Evolutionary conservation across 768 basidiomycete genomes (phyloP).

Genomic region (Mycena metata): DNA sequence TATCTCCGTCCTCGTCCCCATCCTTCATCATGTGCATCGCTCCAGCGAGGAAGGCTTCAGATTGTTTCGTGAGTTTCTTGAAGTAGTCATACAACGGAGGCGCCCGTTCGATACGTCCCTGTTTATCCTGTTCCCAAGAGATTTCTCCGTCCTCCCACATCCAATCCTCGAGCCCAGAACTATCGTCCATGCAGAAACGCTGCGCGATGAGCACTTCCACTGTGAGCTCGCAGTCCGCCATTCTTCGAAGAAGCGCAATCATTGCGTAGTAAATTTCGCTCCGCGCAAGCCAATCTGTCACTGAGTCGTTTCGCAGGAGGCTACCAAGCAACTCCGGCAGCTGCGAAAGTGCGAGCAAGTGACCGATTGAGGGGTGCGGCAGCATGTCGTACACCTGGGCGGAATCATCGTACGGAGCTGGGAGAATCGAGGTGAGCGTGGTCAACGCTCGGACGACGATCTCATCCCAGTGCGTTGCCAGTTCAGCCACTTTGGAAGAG

Average conservation of each 20-base stretch:
- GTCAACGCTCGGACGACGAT: slow-evolving; percentile 54
- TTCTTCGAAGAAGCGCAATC: slow-evolving; percentile 59
- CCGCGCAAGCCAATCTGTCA: slow-evolving; percentile 65
- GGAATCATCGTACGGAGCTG: slow-evolving; percentile 59
- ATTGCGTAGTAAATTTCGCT: slow-evolving; percentile 63
- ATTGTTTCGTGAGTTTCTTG: slow-evolving; percentile 66
- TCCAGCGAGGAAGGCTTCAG: slow-evolving; percentile 62
- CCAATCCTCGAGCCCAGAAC: slow-evolving; percentile 61
- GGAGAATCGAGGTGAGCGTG: slow-evolving; percentile 57
- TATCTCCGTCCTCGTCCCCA: slow-evolving; percentile 47
- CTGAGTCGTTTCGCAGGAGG: slow-evolving; percentile 69
- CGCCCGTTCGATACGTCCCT: slow-evolving; percentile 48
- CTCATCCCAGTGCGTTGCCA: slow-evolving; percentile 55
- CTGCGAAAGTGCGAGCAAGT: slow-evolving; percentile 59
- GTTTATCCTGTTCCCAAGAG: slow-evolving; percentile 51
- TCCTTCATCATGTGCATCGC: slow-evolving; percentile 56
- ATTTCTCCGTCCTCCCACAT: slow-evolving; percentile 62
- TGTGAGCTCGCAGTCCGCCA: slow-evolving; percentile 67
- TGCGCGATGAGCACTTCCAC: slow-evolving; percentile 58
- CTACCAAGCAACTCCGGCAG: slow-evolving; percentile 59
- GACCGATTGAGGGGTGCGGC: slow-evolving; percentile 60
- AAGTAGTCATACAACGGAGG: slow-evolving; percentile 65
- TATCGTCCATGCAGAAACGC: slow-evolving; percentile 54
- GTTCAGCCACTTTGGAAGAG: slow-evolving; percentile 24
- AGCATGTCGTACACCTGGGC: slow-evolving; percentile 63